phyloP scores from a whole-genome alignment of 805 yeast genomes.

The Cyberlindnera maritima region DNA sequence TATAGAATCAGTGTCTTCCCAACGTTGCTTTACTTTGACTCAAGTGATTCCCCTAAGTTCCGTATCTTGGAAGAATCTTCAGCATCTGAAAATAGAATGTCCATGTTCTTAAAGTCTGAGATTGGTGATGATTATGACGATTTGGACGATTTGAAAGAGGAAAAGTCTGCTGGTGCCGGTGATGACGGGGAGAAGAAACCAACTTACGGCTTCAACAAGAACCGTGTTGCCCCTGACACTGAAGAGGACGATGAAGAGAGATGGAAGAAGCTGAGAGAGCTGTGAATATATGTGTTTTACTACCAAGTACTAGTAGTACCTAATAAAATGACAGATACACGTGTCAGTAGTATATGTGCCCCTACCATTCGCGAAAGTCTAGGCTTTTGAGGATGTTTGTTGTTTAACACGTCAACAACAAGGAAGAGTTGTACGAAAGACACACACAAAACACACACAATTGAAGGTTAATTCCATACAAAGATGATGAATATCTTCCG shows the following conservation, averaged over 20 bases:
- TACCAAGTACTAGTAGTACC: background rate
- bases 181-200: conserved; percentile 9
- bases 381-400: background rate
- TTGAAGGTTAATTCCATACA: background rate
- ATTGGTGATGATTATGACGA: conserved; percentile 14
- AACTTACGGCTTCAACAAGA: conserved; percentile 11
- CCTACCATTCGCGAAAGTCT: background rate
- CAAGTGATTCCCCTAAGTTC: conserved; percentile 14
- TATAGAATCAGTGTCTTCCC: conserved; percentile 32
- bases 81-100: conserved; percentile 28
- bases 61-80: conserved; percentile 19
- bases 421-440: background rate
- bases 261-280: conserved; percentile 22
- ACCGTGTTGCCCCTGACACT: conserved; percentile 16
- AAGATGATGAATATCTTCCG: conserved; percentile 41
- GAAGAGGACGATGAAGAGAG: conserved; percentile 22
- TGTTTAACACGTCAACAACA: conserved; percentile 6
- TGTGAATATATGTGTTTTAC: conserved; percentile 9
- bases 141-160: conserved; percentile 12
- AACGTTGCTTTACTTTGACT: conserved; percentile 28
- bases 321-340: background rate
- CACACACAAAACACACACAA: background rate
- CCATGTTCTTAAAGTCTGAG: conserved; percentile 29
- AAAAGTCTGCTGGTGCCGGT: conserved; percentile 17
- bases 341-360: conserved; percentile 1